Evolutionary conservation across 768 basidiomycete species (phyloP).

Genomic region (Piloderma croceum): DNA sequence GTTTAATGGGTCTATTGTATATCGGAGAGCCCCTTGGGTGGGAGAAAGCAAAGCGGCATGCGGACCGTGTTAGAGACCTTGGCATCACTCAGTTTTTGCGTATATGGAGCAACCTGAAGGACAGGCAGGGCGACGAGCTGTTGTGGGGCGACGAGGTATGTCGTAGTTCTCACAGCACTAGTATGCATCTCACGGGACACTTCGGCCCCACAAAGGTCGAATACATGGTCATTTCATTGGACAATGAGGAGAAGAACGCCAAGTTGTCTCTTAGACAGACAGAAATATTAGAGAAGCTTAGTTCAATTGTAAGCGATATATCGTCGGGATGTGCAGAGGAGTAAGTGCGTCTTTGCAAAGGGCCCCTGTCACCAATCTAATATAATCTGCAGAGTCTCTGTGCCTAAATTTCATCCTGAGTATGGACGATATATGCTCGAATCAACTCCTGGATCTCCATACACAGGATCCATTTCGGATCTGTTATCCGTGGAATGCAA

Average conservation of each 20-base stretch:
- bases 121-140: constrained; percentile 83
- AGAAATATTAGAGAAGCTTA: constrained; percentile 83
- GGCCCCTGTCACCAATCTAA: not conserved
- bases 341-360: constrained; percentile 35
- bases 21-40: constrained; percentile 91
- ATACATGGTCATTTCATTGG: constrained; percentile 90
- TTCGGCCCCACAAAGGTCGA: constrained; percentile 63
- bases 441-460: constrained; percentile 93
- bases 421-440: constrained; percentile 99
- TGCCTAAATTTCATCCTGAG: constrained; percentile 95
- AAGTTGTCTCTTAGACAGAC: constrained; percentile 91
- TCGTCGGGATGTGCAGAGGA: constrained; percentile 51
- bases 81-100: constrained; percentile 94
- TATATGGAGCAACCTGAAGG: constrained; percentile 90
- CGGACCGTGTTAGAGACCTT: constrained; percentile 85
- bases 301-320: constrained; percentile 61
- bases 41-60: constrained; percentile 82
- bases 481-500: constrained; percentile 87
- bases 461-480: constrained; percentile 82
- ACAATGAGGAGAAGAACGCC: constrained; percentile 72
- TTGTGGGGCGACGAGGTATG: constrained; percentile 98
- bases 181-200: constrained; percentile 1
- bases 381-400: constrained; percentile 44
- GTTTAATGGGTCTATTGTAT: constrained; percentile 92
- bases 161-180: constrained; percentile 7